These are phyloP conservation scores for Grifola frondosa DNA, from an alignment of 1,284 basidiomycete species.

Conservation along the genomic window DNA sequence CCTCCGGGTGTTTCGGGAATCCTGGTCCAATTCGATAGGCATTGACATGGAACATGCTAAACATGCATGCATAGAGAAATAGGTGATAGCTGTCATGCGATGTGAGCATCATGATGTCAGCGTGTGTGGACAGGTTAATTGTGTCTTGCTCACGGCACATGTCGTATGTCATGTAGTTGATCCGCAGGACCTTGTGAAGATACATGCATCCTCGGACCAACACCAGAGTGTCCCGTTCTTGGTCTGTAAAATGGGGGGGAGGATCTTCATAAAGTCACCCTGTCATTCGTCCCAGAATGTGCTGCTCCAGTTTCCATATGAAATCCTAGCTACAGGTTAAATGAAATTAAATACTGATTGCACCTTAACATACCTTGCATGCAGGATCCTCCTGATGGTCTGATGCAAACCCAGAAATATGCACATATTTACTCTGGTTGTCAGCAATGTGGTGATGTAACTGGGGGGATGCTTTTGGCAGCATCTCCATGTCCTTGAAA, in stretches of 20 bases:
- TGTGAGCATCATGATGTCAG: constrained; percentile 35
- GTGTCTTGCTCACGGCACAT: constrained; percentile 34
- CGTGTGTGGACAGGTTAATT: constrained; percentile 31
- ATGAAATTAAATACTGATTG: too few species aligned
- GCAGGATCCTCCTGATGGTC: constrained; percentile 13
- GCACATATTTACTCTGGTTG: background rate
- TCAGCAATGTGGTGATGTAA: constrained; percentile 16
- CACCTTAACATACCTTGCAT: constrained; percentile 14
- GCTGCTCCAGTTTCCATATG: too few species aligned
- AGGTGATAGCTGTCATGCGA: constrained; percentile 6
- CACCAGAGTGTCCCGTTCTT: too few species aligned
- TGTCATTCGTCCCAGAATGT: too few species aligned
- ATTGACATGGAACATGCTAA: too few species aligned
- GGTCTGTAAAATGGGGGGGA: too few species aligned
- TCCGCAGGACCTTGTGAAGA: constrained; percentile 23
- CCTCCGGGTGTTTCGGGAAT: too few species aligned
- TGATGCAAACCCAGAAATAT: constrained; percentile 9
- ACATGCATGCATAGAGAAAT: constrained; percentile 18
- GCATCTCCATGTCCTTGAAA: too few species aligned
- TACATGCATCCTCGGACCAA: constrained; percentile 27
- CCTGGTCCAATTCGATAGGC: too few species aligned
- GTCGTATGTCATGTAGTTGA: constrained; percentile 47
- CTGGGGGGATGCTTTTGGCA: too few species aligned
- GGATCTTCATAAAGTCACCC: too few species aligned
- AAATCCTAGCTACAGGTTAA: too few species aligned